Evolutionary conservation across 75 land plant genomes (phyloP).

Genomic region (Cunninghamia lanceolata): DNA sequence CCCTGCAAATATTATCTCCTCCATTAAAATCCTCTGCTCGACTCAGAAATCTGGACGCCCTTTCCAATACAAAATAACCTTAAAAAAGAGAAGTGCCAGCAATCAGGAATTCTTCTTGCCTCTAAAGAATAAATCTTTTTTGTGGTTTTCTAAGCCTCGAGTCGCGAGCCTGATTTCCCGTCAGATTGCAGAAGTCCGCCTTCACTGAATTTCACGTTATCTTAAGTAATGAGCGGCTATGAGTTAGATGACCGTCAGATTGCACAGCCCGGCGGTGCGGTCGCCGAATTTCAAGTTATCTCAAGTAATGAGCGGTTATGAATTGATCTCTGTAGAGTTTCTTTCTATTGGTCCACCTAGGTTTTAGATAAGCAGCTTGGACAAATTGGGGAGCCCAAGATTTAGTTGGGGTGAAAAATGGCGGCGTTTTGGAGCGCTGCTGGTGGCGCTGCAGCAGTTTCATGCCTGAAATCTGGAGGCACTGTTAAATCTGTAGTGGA

Average conservation of each 20-base stretch:
- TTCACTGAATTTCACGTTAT: not conserved
- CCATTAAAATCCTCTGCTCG: too few species aligned
- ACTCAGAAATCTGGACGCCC: too few species aligned
- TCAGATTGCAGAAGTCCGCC: not conserved
- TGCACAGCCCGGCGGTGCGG: not conserved
- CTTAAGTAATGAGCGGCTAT: not conserved
- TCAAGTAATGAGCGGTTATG: not conserved
- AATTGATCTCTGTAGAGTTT: not conserved
- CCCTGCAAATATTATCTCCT: not conserved
- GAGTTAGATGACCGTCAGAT: not conserved
- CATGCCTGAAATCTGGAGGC: not conserved
- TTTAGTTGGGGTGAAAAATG: not conserved
- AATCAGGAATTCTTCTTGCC: too few species aligned
- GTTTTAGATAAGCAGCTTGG: not conserved
- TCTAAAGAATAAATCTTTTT: too few species aligned
- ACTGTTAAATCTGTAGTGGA: not conserved
- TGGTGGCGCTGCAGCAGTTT: not conserved
- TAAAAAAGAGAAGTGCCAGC: not conserved
- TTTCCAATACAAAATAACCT: not conserved
- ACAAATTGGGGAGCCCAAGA: not conserved
- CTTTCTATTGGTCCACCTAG: not conserved
- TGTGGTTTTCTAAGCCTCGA: too few species aligned
- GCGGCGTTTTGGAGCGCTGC: conserved; percentile 6
- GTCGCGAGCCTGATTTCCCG: not conserved
- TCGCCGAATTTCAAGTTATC: not conserved